Evolutionary conservation across 2,329 filamentous ascomycete genomes (phyloP), one percentile per base, ranked within the genome.

Genomic region (Penicillium sp.): DNA sequence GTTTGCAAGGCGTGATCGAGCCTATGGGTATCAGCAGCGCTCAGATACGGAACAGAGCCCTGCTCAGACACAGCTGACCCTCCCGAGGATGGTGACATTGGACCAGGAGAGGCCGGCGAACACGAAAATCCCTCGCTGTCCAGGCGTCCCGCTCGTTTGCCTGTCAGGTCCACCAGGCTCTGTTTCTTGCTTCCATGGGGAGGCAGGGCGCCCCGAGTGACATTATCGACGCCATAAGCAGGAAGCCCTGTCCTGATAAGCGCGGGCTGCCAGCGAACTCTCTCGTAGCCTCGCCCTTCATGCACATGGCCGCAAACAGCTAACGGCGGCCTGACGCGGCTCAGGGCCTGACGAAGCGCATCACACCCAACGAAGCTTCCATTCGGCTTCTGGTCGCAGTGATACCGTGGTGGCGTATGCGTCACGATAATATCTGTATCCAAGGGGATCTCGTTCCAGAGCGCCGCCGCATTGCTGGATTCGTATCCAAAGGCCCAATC

Each of bases 261-360:
- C n/a, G 23, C 36, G 29, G 39, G 9, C 32, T 14, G 23, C 78
- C 79, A 82, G 35, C 61, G 62, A 23, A 81, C 67, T 24, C 74
- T 66, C 56, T 77, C 70, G 40, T 72, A 77, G 24, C 79, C 79
- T 59, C 79, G 67, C 34, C 71, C 74, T 57, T 77, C 74, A 64
- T 82, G 79, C 29, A 80, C 75, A 67, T 82, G 79, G n/a, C 79
- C 80, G 58, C 75, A 82, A 44, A 82, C 65, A 51, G 72, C 71
- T 49, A 82, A 61, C 52, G 66, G 61, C 22, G 79, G 79, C 43
- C 74, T 69, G 23, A 78, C 68, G 27, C 66, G 64, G 59, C 68
- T 67, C 42, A 82, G 52, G 2, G 67, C 64, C 47, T 68, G 58
- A 27, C 66, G 62, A 40, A 82, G 69, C 11, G 62, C 67, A 47